Percentiles rank a stretch among this genome's conserved stretches.
These are phyloP conservation scores for Amaranthus hypochondriacus DNA, from an alignment of 148 eudicot species.

Conservation along the genomic window DNA sequence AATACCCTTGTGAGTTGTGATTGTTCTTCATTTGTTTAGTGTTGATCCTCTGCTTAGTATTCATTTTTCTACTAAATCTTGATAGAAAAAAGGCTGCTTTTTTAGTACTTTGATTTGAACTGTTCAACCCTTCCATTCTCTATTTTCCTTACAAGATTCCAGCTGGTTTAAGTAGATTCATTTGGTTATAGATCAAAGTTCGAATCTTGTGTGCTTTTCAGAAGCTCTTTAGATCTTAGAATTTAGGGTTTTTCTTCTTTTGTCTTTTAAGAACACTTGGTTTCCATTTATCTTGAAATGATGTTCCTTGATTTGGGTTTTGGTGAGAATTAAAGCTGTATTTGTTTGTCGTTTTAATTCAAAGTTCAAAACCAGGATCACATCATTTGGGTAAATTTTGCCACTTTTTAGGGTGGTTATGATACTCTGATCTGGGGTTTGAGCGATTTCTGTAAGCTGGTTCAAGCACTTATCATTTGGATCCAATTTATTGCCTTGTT, in stretches of 20 bases:
- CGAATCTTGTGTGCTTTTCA: constrained; percentile 13
- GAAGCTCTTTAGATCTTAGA: constrained; percentile 25
- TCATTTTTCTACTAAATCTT: neutral
- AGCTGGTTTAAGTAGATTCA: neutral
- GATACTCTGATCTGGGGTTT: constrained; percentile 25
- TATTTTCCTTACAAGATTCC: neutral
- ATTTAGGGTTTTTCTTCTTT: constrained; percentile 16
- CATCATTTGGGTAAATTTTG: constrained; percentile 12
- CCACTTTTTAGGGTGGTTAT: neutral
- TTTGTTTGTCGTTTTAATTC: neutral
- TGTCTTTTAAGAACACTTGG: neutral
- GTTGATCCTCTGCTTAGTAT: neutral
- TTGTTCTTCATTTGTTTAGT: neutral
- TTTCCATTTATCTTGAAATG: constrained; percentile 11
- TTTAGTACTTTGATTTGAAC: too few relatives aligned
- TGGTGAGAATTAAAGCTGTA: constrained; percentile 8
- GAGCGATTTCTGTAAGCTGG: constrained; percentile 14
- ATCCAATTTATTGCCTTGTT: constrained; percentile 10
- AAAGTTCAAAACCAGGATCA: constrained; percentile 9
- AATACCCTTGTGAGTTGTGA: constrained; percentile 5
- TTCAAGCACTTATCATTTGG: constrained; percentile 3
- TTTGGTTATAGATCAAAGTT: constrained; percentile 12
- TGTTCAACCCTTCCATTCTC: too few relatives aligned
- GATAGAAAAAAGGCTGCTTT: neutral
- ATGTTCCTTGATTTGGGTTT: constrained; percentile 10